Evolutionary conservation across 106 monocot genomes (phyloP).

Genomic region (Apostasia shenzhenica): DNA sequence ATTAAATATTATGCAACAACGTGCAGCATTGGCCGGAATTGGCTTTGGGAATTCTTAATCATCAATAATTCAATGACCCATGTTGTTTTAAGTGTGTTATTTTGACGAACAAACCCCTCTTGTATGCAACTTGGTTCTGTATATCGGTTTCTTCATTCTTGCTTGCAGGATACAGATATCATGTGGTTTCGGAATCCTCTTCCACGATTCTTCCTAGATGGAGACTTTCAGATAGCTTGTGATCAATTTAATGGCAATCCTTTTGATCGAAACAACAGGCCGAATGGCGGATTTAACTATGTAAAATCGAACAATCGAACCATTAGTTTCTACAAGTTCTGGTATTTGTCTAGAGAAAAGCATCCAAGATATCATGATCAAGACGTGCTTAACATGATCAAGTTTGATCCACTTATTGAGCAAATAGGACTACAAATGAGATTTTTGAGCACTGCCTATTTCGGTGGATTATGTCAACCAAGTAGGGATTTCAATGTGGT

Average conservation of each 20-base stretch:
- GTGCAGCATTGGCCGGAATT: no score
- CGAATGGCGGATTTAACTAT: conserved; percentile 28
- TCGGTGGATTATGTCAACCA: conserved; percentile 24
- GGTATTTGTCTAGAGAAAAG: conserved; percentile 15
- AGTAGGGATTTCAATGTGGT: conserved; percentile 21
- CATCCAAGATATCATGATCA: conserved; percentile 16
- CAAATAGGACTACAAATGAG: conserved; percentile 14
- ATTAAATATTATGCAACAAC: no score
- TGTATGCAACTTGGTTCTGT: no score
- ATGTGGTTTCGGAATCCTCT: conserved; percentile 23
- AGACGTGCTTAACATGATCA: conserved; percentile 26
- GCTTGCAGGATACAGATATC: conserved; percentile 22
- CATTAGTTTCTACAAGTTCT: conserved; percentile 21
- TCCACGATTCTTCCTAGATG: conserved; percentile 16
- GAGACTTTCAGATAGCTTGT: conserved; percentile 29
- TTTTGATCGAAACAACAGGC: conserved; percentile 11
- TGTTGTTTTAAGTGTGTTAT: no score
- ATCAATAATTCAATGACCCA: no score
- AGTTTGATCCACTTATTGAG: conserved; percentile 14
- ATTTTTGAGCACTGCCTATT: conserved; percentile 20
- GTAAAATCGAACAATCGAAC: conserved; percentile 27
- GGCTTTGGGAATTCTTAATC: no score
- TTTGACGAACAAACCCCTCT: no score
- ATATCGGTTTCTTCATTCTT: no score
- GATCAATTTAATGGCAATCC: conserved; percentile 16